These are phyloP conservation scores for Coccomyxa subellipsoidea DNA, from an alignment of 163 green algal species.

Conservation along the genomic window DNA sequence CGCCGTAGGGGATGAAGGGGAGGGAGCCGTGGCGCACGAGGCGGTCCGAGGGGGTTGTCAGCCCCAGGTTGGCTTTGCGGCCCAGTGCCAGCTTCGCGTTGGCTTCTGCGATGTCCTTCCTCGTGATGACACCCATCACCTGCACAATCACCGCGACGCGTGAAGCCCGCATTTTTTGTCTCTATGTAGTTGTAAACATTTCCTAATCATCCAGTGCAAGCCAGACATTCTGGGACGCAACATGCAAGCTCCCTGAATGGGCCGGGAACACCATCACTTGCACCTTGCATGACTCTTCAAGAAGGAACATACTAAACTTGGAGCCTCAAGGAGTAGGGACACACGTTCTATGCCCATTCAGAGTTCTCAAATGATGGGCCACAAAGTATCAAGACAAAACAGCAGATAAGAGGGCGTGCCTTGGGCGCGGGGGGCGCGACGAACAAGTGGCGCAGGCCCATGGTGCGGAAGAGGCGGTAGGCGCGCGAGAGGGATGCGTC, in stretches of 20 bases:
- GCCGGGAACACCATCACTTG: too few species aligned
- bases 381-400: too few species aligned
- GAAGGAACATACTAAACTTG: too few species aligned
- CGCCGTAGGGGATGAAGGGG: constrained; percentile 46
- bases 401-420: neutral
- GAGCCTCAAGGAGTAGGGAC: too few species aligned
- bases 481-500: constrained; percentile 44
- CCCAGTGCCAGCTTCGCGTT: constrained; percentile 49
- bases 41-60: constrained; percentile 31
- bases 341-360: too few species aligned
- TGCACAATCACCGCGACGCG: constrained; percentile 14
- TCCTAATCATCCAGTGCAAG: too few species aligned
- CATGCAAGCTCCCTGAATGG: too few species aligned
- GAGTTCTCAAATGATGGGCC: too few species aligned
- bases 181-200: too few species aligned
- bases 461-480: constrained; percentile 65
- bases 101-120: constrained; percentile 45
- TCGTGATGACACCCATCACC: constrained; percentile 36
- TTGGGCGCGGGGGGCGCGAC: constrained; percentile 44
- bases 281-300: too few species aligned
- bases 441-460: constrained; percentile 70
- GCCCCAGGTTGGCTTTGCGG: constrained; percentile 40
- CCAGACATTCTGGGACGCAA: too few species aligned
- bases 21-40: constrained; percentile 24
- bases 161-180: too few species aligned